Evolutionary conservation across 2,329 filamentous ascomycete genomes (phyloP).

Genomic region (Capronia epimyces): DNA sequence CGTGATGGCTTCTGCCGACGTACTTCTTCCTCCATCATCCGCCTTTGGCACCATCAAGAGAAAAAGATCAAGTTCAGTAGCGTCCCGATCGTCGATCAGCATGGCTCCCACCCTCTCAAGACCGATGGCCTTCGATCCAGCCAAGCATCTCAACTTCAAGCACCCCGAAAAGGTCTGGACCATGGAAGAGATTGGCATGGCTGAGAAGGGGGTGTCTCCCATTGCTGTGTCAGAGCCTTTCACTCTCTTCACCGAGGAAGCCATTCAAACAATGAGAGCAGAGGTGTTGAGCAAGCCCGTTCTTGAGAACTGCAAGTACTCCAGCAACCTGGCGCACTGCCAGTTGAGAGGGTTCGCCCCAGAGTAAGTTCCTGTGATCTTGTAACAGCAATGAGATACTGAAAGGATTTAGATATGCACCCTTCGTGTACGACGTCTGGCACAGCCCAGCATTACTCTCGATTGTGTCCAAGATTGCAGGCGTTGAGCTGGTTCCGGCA

Average conservation of each 20-base stretch:
- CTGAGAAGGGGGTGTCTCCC: constrained; percentile 53
- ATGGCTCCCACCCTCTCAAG: constrained; percentile 26
- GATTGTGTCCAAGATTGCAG: constrained; percentile 53
- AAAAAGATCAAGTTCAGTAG: constrained; percentile 12
- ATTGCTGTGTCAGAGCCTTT: constrained; percentile 60
- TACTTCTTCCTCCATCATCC: constrained; percentile 10
- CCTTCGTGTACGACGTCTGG: constrained; percentile 58
- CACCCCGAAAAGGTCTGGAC: constrained; percentile 47
- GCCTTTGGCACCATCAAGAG: constrained; percentile 7
- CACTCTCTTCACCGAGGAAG: constrained; percentile 55
- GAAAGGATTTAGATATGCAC: constrained; percentile 46
- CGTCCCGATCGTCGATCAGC: not conserved
- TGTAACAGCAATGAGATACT: constrained; percentile 17
- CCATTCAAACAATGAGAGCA: constrained; percentile 54
- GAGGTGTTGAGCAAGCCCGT: constrained; percentile 55
- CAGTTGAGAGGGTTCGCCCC: constrained; percentile 51
- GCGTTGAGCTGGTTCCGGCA: constrained; percentile 53
- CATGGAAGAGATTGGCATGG: constrained; percentile 58
- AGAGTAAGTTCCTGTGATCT: constrained; percentile 42
- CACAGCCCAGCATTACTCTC: constrained; percentile 49
- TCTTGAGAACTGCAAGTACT: constrained; percentile 51
- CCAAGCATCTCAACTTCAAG: constrained; percentile 51
- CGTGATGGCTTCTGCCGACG: constrained; percentile 21
- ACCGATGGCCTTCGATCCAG: constrained; percentile 44
- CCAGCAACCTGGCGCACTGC: constrained; percentile 49